Base-by-base conservation (phyloP, 768 basidiomycete genomes). In the Tricholoma terreum region DNA sequence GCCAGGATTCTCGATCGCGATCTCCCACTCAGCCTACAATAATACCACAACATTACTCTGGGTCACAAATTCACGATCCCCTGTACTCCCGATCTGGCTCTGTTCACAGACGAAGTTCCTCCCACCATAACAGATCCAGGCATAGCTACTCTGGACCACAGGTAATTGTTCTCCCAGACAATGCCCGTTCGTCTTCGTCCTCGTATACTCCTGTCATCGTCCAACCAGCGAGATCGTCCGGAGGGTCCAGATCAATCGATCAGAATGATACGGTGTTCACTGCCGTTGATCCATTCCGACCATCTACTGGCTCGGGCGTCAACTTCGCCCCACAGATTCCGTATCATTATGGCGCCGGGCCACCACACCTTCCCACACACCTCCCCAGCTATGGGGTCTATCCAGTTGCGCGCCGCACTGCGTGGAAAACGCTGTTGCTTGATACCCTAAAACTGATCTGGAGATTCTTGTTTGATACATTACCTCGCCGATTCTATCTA, bases 401-500 rank as follows among this genome's bases (percentile, higher is more conserved):
- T 19, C n/a, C 24, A 8, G 27, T 49, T 10, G 1, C 14, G 30
- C 46, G 27, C 10, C 30, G 27, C 2, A 31, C 46, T 10, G 38
- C 24, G 11, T 22, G 38, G 38, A 54, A 30, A 19, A 54, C 38
- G 31, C 27, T 43, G 31, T 17, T 43, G 11, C 12, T 8, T 42
- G 52, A 43, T 9, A 19, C n/a, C 30, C 19, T 54, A 9, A 42
- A 9, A 6, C 38, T 43, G 3, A 42, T 54, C 33, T 43, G 6
- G 21, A 17, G 1, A 11, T 70, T 72, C 54, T 36, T 65, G 17
- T 30, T 68, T 17, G 68, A 72, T 53, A 67, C 66, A 8, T 21
- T 72, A 6, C 70, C 73, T 1, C 65, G 71, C 17, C 62, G 72
- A 45, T 50, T 72, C 0, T 77, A 77, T 52, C 65, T 73, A 5